These are phyloP conservation scores for Hydrangea macrophylla DNA, from an alignment of 148 eudicot genomes.

Conservation along the genomic window DNA sequence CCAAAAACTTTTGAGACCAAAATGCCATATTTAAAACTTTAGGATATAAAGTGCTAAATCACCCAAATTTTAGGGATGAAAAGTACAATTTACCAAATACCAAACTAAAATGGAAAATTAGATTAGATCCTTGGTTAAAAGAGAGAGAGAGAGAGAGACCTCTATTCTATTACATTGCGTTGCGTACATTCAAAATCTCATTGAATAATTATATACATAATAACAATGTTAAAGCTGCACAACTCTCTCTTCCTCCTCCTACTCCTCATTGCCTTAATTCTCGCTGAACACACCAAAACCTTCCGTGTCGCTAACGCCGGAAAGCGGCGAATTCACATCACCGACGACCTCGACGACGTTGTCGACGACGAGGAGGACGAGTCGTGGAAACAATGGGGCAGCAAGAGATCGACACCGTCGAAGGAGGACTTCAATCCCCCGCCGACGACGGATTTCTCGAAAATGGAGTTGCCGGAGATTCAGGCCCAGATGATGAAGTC, in stretches of 20 bases:
- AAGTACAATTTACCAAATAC: no score
- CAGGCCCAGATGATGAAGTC: conserved; percentile 60
- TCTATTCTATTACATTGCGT: no score
- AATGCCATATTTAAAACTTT: no score
- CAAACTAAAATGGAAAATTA: no score
- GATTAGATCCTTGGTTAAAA: no score
- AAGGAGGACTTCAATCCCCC: conserved; percentile 42
- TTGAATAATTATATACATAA: no score
- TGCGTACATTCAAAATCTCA: no score
- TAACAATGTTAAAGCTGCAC: no score
- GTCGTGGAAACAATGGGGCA: conserved; percentile 78
- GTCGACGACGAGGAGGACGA: conserved; percentile 90
- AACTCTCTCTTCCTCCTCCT: conserved; percentile 22
- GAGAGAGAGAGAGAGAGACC: no score
- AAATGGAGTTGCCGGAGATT: conserved; percentile 45
- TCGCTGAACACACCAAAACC: conserved; percentile 12
- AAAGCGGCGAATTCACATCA: conserved; percentile 49
- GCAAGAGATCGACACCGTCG: conserved; percentile 36
- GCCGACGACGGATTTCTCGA: conserved; percentile 57
- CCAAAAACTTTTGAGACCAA: no score
- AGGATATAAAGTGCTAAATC: no score
- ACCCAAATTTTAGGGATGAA: no score
- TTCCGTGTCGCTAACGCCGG: conserved; percentile 38
- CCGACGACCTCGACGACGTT: conserved; percentile 89
- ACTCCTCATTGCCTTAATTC: conserved; percentile 26